Percentiles rank a stretch among this genome's conserved stretches.
Evolutionary conservation across 2,329 filamentous ascomycete genomes (phyloP).

Genomic region (Nannizzia gypsea): DNA sequence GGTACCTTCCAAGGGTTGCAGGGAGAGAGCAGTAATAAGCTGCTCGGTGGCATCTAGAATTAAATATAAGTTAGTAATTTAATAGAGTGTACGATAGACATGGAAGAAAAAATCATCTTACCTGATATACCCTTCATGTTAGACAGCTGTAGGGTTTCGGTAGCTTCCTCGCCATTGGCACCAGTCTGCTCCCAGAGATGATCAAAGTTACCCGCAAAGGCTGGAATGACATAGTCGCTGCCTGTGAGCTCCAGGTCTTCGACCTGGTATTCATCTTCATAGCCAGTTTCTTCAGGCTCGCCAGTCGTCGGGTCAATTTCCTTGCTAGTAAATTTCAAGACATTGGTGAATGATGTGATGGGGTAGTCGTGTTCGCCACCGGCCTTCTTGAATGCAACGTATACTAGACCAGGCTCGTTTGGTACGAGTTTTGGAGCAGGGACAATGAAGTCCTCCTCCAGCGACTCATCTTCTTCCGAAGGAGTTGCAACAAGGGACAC

Average conservation of each 20-base stretch:
- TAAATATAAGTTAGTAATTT: constrained; percentile 14
- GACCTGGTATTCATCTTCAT: constrained; percentile 96
- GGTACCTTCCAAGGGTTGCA: constrained; percentile 88
- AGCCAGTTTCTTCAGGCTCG: constrained; percentile 82
- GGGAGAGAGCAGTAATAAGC: constrained; percentile 69
- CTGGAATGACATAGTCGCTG: constrained; percentile 85
- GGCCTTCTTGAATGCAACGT: constrained; percentile 83
- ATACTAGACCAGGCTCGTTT: constrained; percentile 83
- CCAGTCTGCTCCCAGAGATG: constrained; percentile 92
- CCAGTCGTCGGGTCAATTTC: constrained; percentile 92
- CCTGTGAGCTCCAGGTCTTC: constrained; percentile 84
- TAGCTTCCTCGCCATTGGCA: constrained; percentile 75
- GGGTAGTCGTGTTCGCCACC: constrained; percentile 62
- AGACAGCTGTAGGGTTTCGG: constrained; percentile 79
- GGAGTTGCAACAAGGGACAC: constrained; percentile 74
- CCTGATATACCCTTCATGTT: constrained; percentile 86
- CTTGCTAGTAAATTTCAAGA: constrained; percentile 94
- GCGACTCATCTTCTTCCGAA: constrained; percentile 62
- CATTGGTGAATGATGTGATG: constrained; percentile 72
- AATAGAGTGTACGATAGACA: constrained; percentile 1
- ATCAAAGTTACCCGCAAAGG: constrained; percentile 89
- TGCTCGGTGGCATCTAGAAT: constrained; percentile 77
- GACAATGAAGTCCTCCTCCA: constrained; percentile 84
- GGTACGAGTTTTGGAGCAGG: constrained; percentile 70
- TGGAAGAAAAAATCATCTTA: constrained; percentile 36